phyloP scores from a whole-genome alignment of 2,329 filamentous ascomycete genomes.

The Coniochaeta prunicola region DNA sequence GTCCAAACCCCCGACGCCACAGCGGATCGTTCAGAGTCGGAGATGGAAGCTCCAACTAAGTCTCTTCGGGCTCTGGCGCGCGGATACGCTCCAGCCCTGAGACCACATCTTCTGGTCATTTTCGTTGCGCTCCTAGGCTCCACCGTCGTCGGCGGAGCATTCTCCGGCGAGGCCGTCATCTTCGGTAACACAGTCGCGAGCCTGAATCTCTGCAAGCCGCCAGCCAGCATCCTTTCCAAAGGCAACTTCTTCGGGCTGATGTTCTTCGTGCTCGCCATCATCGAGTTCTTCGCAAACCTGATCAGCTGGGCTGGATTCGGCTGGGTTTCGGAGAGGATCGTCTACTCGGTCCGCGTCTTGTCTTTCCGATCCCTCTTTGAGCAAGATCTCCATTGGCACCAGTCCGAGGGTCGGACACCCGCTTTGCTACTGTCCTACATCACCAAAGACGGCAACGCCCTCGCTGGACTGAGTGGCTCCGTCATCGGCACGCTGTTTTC shows the following conservation, averaged over 20 bases:
- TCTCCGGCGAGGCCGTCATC: slow-evolving; percentile 50
- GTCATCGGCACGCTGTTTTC: slow-evolving; percentile 66
- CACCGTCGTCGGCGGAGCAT: slow-evolving; percentile 47
- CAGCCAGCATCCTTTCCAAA: slow-evolving; percentile 36
- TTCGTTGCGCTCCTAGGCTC: slow-evolving; percentile 41
- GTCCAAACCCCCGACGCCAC: not conserved
- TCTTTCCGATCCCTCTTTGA: slow-evolving; percentile 49
- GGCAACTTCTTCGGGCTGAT: slow-evolving; percentile 50
- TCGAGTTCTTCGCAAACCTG: slow-evolving; percentile 54
- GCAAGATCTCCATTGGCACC: slow-evolving; percentile 58
- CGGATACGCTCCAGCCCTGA: slow-evolving; percentile 14
- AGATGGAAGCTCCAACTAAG: slow-evolving; percentile 9
- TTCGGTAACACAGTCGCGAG: slow-evolving; percentile 53
- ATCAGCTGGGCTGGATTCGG: slow-evolving; percentile 50
- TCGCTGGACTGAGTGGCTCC: slow-evolving; percentile 63
- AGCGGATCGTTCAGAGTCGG: slow-evolving; percentile 2
- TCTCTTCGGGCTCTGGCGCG: slow-evolving; percentile 12
- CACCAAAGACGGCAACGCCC: slow-evolving; percentile 58
- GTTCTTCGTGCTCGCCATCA: slow-evolving; percentile 52
- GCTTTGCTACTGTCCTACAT: slow-evolving; percentile 59
- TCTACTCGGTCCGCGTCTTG: slow-evolving; percentile 47
- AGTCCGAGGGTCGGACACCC: slow-evolving; percentile 55
- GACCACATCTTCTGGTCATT: slow-evolving; percentile 30
- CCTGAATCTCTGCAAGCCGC: slow-evolving; percentile 41
- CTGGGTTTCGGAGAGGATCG: slow-evolving; percentile 46